phyloP scores from a whole-genome alignment of 1,284 basidiomycete species.

The Irpex sp. region DNA sequence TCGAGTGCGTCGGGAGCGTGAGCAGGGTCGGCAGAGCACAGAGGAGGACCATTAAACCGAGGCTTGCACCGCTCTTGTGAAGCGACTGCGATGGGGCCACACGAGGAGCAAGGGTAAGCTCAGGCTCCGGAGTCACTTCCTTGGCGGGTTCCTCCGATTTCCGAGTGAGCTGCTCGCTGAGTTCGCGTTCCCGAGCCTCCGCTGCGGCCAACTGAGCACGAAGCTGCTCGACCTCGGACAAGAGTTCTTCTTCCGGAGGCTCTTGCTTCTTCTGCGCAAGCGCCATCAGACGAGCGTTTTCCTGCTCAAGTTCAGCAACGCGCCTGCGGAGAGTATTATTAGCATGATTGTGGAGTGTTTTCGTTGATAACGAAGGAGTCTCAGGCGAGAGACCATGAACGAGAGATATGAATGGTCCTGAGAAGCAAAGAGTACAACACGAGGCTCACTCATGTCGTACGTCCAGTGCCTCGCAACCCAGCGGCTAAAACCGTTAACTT shows the following conservation, averaged over 20 bases:
- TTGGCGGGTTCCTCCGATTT: conserved; percentile 40
- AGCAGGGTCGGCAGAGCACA: conserved; percentile 74
- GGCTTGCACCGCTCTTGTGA: conserved; percentile 50
- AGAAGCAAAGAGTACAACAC: background rate
- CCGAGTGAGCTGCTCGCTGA: conserved; percentile 37
- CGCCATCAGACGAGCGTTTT: conserved; percentile 65
- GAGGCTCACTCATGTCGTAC: background rate
- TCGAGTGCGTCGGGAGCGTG: conserved; percentile 52
- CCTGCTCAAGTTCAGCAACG: conserved; percentile 73
- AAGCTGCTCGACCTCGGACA: conserved; percentile 63
- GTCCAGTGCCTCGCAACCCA: background rate
- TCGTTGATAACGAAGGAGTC: background rate
- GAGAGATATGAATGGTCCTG: background rate
- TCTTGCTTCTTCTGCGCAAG: conserved; percentile 35
- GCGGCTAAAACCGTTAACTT: background rate
- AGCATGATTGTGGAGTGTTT: background rate
- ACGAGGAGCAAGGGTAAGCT: conserved; percentile 38
- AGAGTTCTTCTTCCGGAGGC: conserved; percentile 31
- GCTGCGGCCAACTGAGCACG: conserved; percentile 60
- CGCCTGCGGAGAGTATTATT: conserved; percentile 40
- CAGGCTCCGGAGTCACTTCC: conserved; percentile 47
- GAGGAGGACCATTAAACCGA: conserved; percentile 71
- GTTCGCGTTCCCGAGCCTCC: conserved; percentile 61
- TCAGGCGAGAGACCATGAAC: background rate
- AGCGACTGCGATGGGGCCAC: conserved; percentile 37